A percentile compares a stretch with the other conserved stretches of the same genome.
These are phyloP conservation scores for Saposhnikovia divaricata DNA, from an alignment of 129 eudicot genomes.

Conservation along the genomic window DNA sequence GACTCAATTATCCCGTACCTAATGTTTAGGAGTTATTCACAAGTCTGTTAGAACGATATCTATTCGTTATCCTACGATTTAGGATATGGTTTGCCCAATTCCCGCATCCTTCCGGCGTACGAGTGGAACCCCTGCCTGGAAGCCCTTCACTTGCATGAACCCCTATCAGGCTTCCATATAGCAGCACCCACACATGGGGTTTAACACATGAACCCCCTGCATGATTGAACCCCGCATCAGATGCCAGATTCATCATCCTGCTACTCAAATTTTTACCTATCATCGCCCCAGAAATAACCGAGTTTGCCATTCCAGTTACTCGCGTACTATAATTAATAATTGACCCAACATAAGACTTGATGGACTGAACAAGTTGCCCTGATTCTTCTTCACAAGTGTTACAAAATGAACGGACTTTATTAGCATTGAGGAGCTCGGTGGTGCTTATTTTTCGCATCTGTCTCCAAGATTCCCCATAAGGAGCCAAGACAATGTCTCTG, in stretches of 20 bases:
- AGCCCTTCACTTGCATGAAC: too few relatives aligned
- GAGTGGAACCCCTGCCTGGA: too few relatives aligned
- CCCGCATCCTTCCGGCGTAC: too few relatives aligned
- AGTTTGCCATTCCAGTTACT: not conserved
- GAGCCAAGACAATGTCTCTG: slow-evolving; percentile 18
- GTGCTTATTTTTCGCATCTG: slow-evolving; percentile 28
- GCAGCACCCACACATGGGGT: too few relatives aligned
- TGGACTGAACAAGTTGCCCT: slow-evolving; percentile 13
- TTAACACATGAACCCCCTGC: too few relatives aligned
- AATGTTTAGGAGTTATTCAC: too few relatives aligned
- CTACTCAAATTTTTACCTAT: slow-evolving; percentile 13
- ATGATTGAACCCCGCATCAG: too few relatives aligned
- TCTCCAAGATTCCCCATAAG: slow-evolving; percentile 32
- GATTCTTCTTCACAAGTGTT: slow-evolving; percentile 22
- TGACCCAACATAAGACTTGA: slow-evolving; percentile 16
- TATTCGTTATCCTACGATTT: too few relatives aligned
- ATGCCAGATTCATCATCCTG: not conserved
- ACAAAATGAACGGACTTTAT: slow-evolving; percentile 19
- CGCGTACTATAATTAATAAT: slow-evolving; percentile 12
- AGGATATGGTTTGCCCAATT: too few relatives aligned
- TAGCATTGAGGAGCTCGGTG: slow-evolving; percentile 23
- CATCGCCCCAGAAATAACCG: slow-evolving; percentile 9
- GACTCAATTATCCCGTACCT: too few relatives aligned
- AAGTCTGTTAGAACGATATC: too few relatives aligned
- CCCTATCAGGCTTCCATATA: too few relatives aligned